Percentiles rank a stretch among this genome's conserved stretches.
These are phyloP conservation scores for Fusarium hostae DNA, from an alignment of 2,329 filamentous ascomycete genomes.

Conservation along the genomic window DNA sequence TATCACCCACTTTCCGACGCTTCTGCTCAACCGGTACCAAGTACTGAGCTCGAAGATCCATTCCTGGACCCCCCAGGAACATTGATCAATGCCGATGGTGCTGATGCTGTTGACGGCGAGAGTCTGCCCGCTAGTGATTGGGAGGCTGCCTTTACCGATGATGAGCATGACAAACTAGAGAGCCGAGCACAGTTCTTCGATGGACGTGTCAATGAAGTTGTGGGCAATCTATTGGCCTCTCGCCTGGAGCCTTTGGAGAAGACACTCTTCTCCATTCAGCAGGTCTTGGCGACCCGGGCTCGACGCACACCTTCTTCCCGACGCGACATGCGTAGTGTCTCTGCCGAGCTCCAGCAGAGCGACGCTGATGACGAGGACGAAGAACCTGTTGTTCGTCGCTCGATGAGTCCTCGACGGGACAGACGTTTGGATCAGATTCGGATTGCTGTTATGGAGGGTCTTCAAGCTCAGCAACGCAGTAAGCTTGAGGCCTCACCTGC, in stretches of 20 bases:
- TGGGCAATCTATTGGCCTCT: slow-evolving; percentile 79
- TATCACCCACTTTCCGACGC: slow-evolving; percentile 61
- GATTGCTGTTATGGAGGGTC: slow-evolving; percentile 76
- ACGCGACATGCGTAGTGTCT: slow-evolving; percentile 72
- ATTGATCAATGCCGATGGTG: slow-evolving; percentile 63
- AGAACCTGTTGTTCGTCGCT: slow-evolving; percentile 71
- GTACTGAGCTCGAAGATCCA: slow-evolving; percentile 70
- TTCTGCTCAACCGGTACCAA: slow-evolving; percentile 57
- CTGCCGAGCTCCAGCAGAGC: slow-evolving; percentile 78
- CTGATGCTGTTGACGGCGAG: slow-evolving; percentile 56
- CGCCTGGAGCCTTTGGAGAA: slow-evolving; percentile 85
- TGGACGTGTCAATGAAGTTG: slow-evolving; percentile 85
- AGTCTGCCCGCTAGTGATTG: slow-evolving; percentile 85
- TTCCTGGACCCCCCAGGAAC: slow-evolving; percentile 65
- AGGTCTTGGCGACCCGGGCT: slow-evolving; percentile 70
- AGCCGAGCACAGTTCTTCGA: slow-evolving; percentile 90
- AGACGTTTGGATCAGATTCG: slow-evolving; percentile 86
- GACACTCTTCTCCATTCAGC: slow-evolving; percentile 79
- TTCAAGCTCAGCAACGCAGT: slow-evolving; percentile 66
- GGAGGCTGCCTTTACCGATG: slow-evolving; percentile 86
- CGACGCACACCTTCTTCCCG: slow-evolving; percentile 65
- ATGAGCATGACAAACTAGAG: slow-evolving; percentile 85
- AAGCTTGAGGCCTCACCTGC: slow-evolving; percentile 47
- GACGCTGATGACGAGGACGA: slow-evolving; percentile 97
- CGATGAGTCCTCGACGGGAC: slow-evolving; percentile 81